Evolutionary conservation across 495 filamentous ascomycete genomes (phyloP).

Genomic region (Talaromyces wortmannii): DNA sequence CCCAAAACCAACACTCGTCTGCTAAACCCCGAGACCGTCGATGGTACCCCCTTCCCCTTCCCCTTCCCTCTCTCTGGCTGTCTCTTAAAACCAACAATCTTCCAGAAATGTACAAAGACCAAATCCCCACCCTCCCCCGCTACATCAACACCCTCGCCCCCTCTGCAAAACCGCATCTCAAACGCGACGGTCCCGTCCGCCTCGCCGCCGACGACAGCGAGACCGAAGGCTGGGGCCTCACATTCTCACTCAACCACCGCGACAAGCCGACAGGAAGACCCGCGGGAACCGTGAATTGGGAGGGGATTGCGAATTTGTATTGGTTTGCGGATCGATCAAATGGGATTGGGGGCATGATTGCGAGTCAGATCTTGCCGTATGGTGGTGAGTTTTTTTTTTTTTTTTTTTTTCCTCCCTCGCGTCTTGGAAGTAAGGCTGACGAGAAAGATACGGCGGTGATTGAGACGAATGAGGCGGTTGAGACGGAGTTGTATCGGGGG

Average conservation of each 20-base stretch:
- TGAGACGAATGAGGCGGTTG: constrained; percentile 1
- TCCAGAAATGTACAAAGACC: constrained; percentile 51
- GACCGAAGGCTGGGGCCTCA: constrained; percentile 55
- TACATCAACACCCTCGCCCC: constrained; percentile 36
- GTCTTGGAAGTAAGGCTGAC: not conserved
- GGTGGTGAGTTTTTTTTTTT: constrained; percentile 15
- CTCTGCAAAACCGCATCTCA: constrained; percentile 44
- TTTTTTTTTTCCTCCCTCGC: not conserved
- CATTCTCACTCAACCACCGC: constrained; percentile 40
- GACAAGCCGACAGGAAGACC: constrained; percentile 40
- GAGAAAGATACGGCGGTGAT: constrained; percentile 1
- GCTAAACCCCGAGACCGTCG: constrained; percentile 37
- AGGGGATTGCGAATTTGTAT: constrained; percentile 53
- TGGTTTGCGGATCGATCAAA: constrained; percentile 57
- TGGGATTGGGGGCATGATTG: constrained; percentile 52
- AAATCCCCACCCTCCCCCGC: constrained; percentile 47
- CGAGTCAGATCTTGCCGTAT: constrained; percentile 53
- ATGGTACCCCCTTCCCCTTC: constrained; percentile 4
- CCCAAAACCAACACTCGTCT: constrained; percentile 37
- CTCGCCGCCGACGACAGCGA: constrained; percentile 43
- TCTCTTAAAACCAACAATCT: not conserved
- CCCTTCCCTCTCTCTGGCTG: not conserved
- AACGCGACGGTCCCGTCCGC: constrained; percentile 33
- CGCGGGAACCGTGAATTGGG: constrained; percentile 43
- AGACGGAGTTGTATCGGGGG: constrained; percentile 1